These are phyloP conservation scores for Drechslerella dactyloides DNA, from an alignment of 2,329 filamentous ascomycete species.

Conservation along the genomic window DNA sequence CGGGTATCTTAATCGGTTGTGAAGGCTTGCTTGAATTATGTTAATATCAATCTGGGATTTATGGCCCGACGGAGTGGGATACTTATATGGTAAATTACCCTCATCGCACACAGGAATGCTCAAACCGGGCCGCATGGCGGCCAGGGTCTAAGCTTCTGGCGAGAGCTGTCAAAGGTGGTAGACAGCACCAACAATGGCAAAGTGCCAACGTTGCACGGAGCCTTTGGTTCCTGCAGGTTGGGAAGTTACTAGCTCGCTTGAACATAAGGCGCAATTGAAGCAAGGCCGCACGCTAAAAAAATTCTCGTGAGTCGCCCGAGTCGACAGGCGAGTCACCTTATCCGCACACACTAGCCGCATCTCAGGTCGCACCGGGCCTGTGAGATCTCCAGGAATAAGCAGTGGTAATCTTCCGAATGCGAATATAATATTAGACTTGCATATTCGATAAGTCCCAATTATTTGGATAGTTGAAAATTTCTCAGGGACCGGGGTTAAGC, in stretches of 20 bases:
- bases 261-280: constrained; percentile 44
- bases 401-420: constrained; percentile 44
- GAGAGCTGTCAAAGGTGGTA: constrained; percentile 44
- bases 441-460: constrained; percentile 46
- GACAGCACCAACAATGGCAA: constrained; percentile 27
- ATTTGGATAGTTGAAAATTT: constrained; percentile 33
- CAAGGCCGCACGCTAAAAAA: constrained; percentile 21
- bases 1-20: constrained; percentile 4
- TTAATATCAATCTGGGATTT: constrained; percentile 28
- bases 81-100: constrained; percentile 38
- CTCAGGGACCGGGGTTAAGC: constrained; percentile 25
- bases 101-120: constrained; percentile 34
- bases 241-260: constrained; percentile 42
- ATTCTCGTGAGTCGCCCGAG: constrained; percentile 26
- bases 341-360: constrained; percentile 20
- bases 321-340: constrained; percentile 25
- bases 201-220: constrained; percentile 42
- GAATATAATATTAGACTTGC: constrained; percentile 47
- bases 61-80: constrained; percentile 35
- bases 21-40: constrained; percentile 3
- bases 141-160: constrained; percentile 42
- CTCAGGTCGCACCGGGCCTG: constrained; percentile 40
- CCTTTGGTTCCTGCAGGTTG: constrained; percentile 42
- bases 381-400: constrained; percentile 24
- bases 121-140: constrained; percentile 30